Conservation (phyloP, 2,329 filamentous ascomycete species). For the Hypoxylon sp. region DNA sequence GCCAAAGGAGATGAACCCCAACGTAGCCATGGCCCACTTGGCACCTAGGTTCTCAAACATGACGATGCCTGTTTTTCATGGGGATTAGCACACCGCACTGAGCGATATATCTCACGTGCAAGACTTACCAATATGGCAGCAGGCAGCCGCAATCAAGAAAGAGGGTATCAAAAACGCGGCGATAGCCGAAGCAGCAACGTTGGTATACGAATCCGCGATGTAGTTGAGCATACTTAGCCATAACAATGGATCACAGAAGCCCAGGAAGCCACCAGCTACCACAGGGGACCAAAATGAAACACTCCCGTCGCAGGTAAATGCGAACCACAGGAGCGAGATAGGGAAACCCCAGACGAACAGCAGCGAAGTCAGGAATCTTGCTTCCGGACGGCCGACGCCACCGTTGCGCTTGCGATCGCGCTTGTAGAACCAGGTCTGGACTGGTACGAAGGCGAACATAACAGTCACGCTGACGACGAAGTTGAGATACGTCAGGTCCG, state of each 20-base stretch:
- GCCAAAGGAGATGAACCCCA: constrained; percentile 52
- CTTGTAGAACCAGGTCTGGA: constrained; percentile 53
- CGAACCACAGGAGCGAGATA: constrained; percentile 53
- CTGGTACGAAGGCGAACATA: constrained; percentile 53
- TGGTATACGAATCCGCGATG: constrained; percentile 53
- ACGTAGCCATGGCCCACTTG: constrained; percentile 52
- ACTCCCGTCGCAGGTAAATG: constrained; percentile 52
- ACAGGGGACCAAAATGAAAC: constrained; percentile 53
- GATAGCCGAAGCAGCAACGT: constrained; percentile 52
- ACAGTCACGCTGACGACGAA: constrained; percentile 53
- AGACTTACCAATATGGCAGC: constrained; percentile 51
- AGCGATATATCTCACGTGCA: background rate
- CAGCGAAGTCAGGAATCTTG: constrained; percentile 52
- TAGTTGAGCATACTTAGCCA: constrained; percentile 56
- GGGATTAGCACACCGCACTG: constrained; percentile 1
- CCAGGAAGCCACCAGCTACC: constrained; percentile 50
- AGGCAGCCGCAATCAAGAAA: constrained; percentile 52
- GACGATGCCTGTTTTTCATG: constrained; percentile 40
- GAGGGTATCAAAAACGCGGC: constrained; percentile 55
- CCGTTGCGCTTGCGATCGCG: constrained; percentile 49
- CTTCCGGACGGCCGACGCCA: constrained; percentile 51
- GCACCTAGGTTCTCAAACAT: constrained; percentile 51
- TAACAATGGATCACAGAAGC: constrained; percentile 53
- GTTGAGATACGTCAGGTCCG: constrained; percentile 54
- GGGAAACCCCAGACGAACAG: constrained; percentile 55